phyloP scores from a whole-genome alignment of 768 basidiomycete genomes.

The Rhodotorula babjevae region DNA sequence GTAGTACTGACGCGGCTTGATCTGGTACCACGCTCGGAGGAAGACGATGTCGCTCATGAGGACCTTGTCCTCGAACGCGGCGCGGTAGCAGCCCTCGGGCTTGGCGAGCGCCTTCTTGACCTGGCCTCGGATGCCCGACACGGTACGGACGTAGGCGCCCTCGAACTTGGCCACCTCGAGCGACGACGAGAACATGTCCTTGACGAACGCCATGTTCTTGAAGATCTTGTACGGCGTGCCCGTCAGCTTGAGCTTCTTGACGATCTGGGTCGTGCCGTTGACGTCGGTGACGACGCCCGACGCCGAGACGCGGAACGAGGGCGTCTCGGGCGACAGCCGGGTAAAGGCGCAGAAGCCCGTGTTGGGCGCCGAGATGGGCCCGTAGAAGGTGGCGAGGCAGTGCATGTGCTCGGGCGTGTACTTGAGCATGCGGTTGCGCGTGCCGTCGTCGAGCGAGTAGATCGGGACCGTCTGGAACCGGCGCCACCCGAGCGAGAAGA shows the following conservation, averaged over 20 bases:
- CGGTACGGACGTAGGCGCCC: conserved; percentile 91
- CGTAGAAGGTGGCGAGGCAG: conserved; percentile 96
- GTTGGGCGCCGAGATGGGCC: conserved; percentile 83
- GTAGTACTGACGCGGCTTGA: conserved; percentile 91
- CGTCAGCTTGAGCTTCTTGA: conserved; percentile 96
- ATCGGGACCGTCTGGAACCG: conserved; percentile 92
- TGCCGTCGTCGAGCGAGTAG: conserved; percentile 87
- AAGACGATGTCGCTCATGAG: conserved; percentile 94
- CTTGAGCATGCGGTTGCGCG: conserved; percentile 98
- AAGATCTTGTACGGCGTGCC: conserved; percentile 95
- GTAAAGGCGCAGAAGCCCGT: conserved; percentile 98
- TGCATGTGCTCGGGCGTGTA: conserved; percentile 99
- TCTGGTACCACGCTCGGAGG: conserved; percentile 91
- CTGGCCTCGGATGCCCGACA: conserved; percentile 92
- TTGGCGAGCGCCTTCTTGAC: conserved; percentile 93
- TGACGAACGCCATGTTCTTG: conserved; percentile 97
- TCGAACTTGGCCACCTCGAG: conserved; percentile 98
- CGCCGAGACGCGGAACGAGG: conserved; percentile 82
- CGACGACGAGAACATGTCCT: conserved; percentile 90
- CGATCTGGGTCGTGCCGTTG: conserved; percentile 86
- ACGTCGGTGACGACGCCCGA: conserved; percentile 93
- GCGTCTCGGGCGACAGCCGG: conserved; percentile 60
- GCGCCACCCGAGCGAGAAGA: conserved; percentile 95
- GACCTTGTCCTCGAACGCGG: conserved; percentile 97
- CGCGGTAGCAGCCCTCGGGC: conserved; percentile 90